Conservation (phyloP, 1,284 basidiomycete genomes). For the Puccinia polysora region DNA sequence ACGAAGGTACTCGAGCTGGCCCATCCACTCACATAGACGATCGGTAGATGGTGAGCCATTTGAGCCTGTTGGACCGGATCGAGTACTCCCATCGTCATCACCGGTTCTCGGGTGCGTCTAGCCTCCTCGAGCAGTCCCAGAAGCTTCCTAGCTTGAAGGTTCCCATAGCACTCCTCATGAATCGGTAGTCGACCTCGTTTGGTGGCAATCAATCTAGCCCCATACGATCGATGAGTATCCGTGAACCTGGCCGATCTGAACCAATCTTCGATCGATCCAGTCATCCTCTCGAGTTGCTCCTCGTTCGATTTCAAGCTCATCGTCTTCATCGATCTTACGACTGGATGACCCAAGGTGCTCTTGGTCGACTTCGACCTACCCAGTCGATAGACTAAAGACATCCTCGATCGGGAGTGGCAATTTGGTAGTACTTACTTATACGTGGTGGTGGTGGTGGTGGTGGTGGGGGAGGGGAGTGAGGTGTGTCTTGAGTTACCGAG, state of each 20-base stretch:
- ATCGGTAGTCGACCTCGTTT: constrained; percentile 83
- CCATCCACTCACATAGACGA: constrained; percentile 53
- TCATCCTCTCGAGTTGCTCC: constrained; percentile 1
- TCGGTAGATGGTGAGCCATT: constrained; percentile 53
- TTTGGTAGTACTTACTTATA: too few relatives aligned
- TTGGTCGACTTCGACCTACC: too few relatives aligned
- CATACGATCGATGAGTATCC: constrained; percentile 70
- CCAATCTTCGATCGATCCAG: constrained; percentile 60
- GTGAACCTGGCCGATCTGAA: constrained; percentile 73
- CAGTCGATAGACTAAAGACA: too few relatives aligned
- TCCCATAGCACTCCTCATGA: constrained; percentile 65
- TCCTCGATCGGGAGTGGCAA: too few relatives aligned
- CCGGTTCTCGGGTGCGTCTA: constrained; percentile 63
- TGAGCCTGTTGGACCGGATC: constrained; percentile 53
- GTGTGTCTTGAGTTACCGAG: too few relatives aligned
- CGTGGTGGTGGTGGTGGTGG: too few relatives aligned
- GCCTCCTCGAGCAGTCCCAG: constrained; percentile 65
- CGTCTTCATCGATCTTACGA: neutral
- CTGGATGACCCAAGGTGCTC: too few relatives aligned
- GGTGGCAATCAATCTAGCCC: constrained; percentile 69
- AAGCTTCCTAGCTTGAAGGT: constrained; percentile 75
- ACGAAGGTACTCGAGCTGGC: constrained; percentile 52
- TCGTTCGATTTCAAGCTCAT: neutral
- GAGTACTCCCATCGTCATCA: constrained; percentile 75
- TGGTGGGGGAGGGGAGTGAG: too few relatives aligned